These are phyloP conservation scores for Adansonia madagascariensis DNA, from an alignment of 441 rosid species.

Conservation along the genomic window DNA sequence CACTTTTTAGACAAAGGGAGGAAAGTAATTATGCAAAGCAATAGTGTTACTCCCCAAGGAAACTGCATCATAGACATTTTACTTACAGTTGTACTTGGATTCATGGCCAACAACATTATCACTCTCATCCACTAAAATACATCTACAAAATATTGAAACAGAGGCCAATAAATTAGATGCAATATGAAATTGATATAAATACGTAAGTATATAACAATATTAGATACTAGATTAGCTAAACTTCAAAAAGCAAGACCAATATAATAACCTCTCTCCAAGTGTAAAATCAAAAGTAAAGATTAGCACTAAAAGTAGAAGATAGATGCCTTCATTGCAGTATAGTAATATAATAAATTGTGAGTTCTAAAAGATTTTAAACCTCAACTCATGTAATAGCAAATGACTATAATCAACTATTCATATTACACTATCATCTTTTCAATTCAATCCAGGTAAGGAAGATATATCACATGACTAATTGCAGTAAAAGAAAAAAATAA, in stretches of 20 bases:
- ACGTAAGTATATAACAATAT: too few species aligned
- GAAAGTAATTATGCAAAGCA: neutral
- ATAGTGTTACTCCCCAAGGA: constrained; percentile 22
- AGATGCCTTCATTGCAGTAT: neutral
- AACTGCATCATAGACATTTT: neutral
- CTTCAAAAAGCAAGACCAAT: neutral
- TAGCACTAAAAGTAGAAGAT: neutral
- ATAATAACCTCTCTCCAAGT: neutral
- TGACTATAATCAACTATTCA: neutral
- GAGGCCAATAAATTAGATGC: neutral
- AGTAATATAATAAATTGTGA: neutral
- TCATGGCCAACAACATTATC: constrained; percentile 86
- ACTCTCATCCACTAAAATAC: constrained; percentile 91
- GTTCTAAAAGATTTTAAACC: neutral
- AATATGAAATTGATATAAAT: neutral
- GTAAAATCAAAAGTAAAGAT: neutral
- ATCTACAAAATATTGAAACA: constrained; percentile 44
- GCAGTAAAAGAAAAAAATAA: neutral
- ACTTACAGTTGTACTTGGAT: constrained; percentile 86
- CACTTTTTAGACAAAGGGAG: constrained; percentile 40
- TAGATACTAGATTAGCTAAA: neutral
- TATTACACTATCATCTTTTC: neutral
- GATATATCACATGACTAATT: neutral
- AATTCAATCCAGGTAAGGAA: neutral
- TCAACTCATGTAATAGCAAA: neutral